These are phyloP conservation scores for Naganishia sp. DNA, from an alignment of 1,284 basidiomycete genomes.

Conservation along the genomic window DNA sequence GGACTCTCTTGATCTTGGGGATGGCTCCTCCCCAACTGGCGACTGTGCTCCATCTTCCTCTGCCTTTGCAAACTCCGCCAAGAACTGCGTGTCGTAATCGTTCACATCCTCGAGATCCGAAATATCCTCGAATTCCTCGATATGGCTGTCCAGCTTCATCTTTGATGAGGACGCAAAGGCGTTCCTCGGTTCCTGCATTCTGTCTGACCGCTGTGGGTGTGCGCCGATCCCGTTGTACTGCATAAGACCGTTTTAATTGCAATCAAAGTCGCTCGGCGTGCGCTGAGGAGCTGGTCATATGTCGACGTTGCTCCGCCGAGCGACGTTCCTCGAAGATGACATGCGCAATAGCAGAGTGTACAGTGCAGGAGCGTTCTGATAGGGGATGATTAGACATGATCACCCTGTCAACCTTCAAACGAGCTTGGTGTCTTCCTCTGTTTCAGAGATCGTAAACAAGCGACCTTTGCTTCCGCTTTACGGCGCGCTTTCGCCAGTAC, in stretches of 20 bases:
- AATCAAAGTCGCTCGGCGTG: no score
- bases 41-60: background rate
- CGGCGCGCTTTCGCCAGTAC: no score
- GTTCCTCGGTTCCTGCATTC: background rate
- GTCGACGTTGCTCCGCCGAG: no score
- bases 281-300: no score
- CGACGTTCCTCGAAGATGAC: no score
- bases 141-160: background rate
- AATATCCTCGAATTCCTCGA: background rate
- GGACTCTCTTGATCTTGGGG: background rate
- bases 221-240: background rate
- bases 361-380: no score
- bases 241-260: no score
- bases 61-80: background rate
- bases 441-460: constrained; percentile 18
- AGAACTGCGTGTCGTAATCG: background rate
- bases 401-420: background rate
- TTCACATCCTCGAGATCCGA: background rate
- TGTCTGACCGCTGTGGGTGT: background rate
- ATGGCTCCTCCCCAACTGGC: background rate
- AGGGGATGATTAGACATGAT: background rate
- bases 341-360: no score
- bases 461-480: constrained; percentile 4
- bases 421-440: background rate
- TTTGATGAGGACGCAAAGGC: constrained; percentile 10